A percentile compares a stretch with the other conserved stretches of the same genome.
These are phyloP conservation scores for Nitzschia putrida DNA, from an alignment of 108 stramenopile species.

Conservation along the genomic window DNA sequence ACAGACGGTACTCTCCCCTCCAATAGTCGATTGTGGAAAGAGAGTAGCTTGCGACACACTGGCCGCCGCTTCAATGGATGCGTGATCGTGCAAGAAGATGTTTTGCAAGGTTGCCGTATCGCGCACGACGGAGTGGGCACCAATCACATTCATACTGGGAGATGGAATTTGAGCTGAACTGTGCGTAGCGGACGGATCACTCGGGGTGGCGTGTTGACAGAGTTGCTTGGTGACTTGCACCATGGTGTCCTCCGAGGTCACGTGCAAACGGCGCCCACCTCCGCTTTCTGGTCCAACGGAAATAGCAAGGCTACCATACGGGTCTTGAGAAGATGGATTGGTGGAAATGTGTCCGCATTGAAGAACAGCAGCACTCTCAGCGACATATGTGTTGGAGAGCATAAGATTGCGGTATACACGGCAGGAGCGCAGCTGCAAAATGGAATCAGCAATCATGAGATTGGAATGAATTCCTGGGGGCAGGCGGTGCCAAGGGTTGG, in stretches of 20 bases:
- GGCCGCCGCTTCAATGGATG: conserved; percentile 62
- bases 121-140: conserved; percentile 43
- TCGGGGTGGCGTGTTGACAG: too few relatives aligned
- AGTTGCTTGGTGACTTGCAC: conserved; percentile 62
- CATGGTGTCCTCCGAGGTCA: conserved; percentile 62
- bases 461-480: conserved; percentile 62
- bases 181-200: too few relatives aligned
- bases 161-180: conserved; percentile 1
- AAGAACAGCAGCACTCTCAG: conserved; percentile 51
- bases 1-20: conserved; percentile 45
- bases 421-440: conserved; percentile 52
- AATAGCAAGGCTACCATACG: conserved; percentile 50
- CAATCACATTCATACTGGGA: conserved; percentile 46
- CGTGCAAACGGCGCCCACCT: conserved; percentile 53
- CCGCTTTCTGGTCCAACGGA: conserved; percentile 81
- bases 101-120: conserved; percentile 62
- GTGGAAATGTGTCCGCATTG: conserved; percentile 59
- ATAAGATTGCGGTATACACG: conserved; percentile 64
- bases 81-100: conserved; percentile 50
- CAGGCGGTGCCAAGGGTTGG: conserved; percentile 5
- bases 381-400: conserved; percentile 58
- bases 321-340: background rate
- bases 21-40: conserved; percentile 53
- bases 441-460: conserved; percentile 50
- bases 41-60: conserved; percentile 56